A percentile compares a stretch with the other conserved stretches of the same genome.
These are phyloP conservation scores for Botrytis sinoallii DNA, from an alignment of 2,329 filamentous ascomycete species.

Conservation along the genomic window DNA sequence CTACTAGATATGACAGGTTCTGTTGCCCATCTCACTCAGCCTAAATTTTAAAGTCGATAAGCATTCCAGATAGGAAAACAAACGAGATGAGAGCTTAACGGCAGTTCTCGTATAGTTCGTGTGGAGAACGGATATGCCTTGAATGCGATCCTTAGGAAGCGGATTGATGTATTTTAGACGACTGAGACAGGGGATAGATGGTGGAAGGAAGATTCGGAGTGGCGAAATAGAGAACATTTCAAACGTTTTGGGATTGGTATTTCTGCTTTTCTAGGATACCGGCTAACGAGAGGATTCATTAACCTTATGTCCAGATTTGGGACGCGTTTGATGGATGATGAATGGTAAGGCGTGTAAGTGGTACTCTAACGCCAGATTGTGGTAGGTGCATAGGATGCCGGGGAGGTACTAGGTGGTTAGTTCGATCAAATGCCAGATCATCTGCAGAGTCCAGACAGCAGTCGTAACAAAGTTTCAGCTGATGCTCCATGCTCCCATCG, in stretches of 20 bases:
- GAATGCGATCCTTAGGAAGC: not conserved
- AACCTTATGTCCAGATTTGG: not conserved
- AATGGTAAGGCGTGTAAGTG: not conserved
- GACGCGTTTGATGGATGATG: not conserved
- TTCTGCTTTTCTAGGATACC: not conserved
- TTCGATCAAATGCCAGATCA: not conserved
- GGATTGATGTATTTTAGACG: not conserved
- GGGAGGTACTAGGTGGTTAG: not conserved
- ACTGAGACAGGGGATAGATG: not conserved
- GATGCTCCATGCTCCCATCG: not conserved
- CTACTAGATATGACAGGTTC: not conserved
- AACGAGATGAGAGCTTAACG: not conserved
- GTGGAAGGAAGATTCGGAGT: not conserved
- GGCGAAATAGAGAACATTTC: not conserved
- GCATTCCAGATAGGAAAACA: not conserved
- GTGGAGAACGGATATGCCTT: not conserved
- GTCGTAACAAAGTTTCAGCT: not conserved
- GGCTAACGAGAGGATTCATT: not conserved
- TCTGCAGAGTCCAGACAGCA: not conserved
- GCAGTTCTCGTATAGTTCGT: conserved; percentile 13
- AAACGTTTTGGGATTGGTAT: not conserved
- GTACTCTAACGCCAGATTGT: not conserved
- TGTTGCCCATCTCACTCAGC: conserved; percentile 9
- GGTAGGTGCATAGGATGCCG: conserved; percentile 3
- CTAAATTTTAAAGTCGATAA: not conserved